Evolutionary conservation across 768 basidiomycete species (phyloP), one percentile per base, ranked within the genome.

Genomic region (Mycena galericulata): DNA sequence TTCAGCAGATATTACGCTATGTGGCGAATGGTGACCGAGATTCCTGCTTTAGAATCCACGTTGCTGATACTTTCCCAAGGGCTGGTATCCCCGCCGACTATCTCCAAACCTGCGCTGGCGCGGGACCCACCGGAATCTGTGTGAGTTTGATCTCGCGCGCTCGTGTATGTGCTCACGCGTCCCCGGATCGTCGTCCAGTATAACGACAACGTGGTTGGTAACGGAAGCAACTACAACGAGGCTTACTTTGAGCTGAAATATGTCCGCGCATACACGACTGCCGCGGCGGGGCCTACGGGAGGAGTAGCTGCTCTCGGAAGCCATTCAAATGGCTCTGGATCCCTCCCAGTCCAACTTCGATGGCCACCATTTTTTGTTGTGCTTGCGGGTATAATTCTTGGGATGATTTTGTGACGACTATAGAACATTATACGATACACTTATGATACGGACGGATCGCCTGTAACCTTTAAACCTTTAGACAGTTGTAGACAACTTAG

Each of bases 161-260:
- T 27, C 51, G 27, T 50, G n/a, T 8, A 20, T 40, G 4, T n/a
- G 2, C 34, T 36, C 34, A 36, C 29, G 24, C 59, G 53, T 50
- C 54, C 14, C 15, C 60, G 22, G 34, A 38, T 8, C 20, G 18
- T 17, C 8, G 10, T 60, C 22, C 72, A 89, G 83, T 90, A 90
- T 73, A 79, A 84, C n/a, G 88, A 89, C 72, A 85, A 85, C 71
- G 89, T 91, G 14, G 81, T 86, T 15, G 86, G 88, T 5, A 75
- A 84, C 1, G 87, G 87, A 15, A 81, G 80, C 63, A 84, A 83
- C 60, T 90, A 83, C 76, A 84, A 88, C 75, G 72, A 84, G 4
- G 88, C 89, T 3, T 88, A 87, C 77, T 92, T 90, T 72, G 89
- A 90, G 75, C 80, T 91, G 73, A 81, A 81, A 56, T 88, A 86